Conservation (phyloP, 2,329 filamentous ascomycete species). For the Pleurostoma richardsiae region DNA sequence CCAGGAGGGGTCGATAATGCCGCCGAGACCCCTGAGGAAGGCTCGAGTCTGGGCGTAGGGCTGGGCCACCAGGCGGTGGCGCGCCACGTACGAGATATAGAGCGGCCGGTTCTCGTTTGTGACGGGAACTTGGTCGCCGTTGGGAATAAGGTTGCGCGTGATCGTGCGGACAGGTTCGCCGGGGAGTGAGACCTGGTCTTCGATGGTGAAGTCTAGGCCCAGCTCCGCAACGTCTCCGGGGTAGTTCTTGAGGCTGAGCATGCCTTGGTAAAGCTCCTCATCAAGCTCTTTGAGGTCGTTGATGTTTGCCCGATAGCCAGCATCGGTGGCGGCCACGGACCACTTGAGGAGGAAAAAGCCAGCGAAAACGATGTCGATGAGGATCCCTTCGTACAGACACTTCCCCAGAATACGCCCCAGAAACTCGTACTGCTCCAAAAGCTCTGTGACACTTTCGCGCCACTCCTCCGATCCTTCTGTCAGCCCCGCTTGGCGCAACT, state of each 20-base stretch:
- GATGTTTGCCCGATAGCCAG: constrained; percentile 81
- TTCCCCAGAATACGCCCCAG: constrained; percentile 90
- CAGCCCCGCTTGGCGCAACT: constrained; percentile 46
- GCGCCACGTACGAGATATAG: constrained; percentile 91
- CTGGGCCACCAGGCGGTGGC: constrained; percentile 79
- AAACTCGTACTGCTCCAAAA: constrained; percentile 81
- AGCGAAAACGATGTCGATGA: constrained; percentile 89
- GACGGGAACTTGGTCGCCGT: constrained; percentile 72
- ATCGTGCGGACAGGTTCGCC: constrained; percentile 51
- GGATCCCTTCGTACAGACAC: constrained; percentile 93
- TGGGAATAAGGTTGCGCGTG: constrained; percentile 69
- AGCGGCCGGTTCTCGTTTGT: constrained; percentile 89
- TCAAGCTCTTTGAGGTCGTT: constrained; percentile 94
- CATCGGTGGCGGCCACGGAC: constrained; percentile 61
- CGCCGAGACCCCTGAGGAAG: constrained; percentile 79
- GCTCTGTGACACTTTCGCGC: constrained; percentile 49
- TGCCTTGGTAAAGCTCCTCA: constrained; percentile 81
- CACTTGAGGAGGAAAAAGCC: constrained; percentile 96
- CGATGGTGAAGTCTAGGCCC: constrained; percentile 82
- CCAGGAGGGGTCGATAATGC: constrained; percentile 90
- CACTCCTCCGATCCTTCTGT: constrained; percentile 50
- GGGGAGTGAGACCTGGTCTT: constrained; percentile 55
- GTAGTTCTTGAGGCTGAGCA: constrained; percentile 81
- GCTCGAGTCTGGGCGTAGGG: constrained; percentile 76
- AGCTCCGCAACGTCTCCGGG: constrained; percentile 75